Evolutionary conservation across 2,329 filamentous ascomycete genomes (phyloP).

Genomic region (Alternaria brassicae): DNA sequence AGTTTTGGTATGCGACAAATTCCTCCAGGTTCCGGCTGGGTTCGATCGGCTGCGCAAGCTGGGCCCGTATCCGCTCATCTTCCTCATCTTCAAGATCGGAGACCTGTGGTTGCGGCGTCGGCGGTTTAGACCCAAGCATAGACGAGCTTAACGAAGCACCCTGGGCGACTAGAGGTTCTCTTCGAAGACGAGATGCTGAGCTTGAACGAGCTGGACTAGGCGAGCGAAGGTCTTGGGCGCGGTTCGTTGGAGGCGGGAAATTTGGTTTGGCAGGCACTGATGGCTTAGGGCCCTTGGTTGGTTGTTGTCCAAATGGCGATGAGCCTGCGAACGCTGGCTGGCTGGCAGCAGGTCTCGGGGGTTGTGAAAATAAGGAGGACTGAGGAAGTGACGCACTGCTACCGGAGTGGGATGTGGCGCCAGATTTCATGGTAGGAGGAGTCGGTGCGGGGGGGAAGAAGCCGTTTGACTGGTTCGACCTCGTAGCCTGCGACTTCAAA

Average conservation of each 20-base stretch:
- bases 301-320: conserved; percentile 29
- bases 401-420: conserved; percentile 31
- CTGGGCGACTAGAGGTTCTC: conserved; percentile 43
- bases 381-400: conserved; percentile 29
- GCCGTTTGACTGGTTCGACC: conserved; percentile 27
- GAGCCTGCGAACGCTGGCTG: conserved; percentile 18
- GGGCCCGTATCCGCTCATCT: conserved; percentile 70
- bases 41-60: conserved; percentile 67
- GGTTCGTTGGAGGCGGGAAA: conserved; percentile 61
- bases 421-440: conserved; percentile 39
- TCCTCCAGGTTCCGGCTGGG: conserved; percentile 70
- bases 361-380: conserved; percentile 27
- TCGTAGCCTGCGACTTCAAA: conserved; percentile 25
- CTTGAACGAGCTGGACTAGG: conserved; percentile 73
- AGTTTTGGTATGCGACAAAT: conserved; percentile 67
- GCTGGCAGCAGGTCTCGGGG: conserved; percentile 13
- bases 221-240: conserved; percentile 65
- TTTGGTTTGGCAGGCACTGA: conserved; percentile 47
- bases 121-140: conserved; percentile 43
- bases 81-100: conserved; percentile 61
- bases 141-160: conserved; percentile 44
- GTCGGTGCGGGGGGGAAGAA: conserved; percentile 43
- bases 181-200: conserved; percentile 56
- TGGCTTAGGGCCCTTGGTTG: conserved; percentile 20
- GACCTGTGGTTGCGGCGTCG: conserved; percentile 48